Conservation (phyloP, 345 rosid species). For the Gynandropsis gynandra region DNA sequence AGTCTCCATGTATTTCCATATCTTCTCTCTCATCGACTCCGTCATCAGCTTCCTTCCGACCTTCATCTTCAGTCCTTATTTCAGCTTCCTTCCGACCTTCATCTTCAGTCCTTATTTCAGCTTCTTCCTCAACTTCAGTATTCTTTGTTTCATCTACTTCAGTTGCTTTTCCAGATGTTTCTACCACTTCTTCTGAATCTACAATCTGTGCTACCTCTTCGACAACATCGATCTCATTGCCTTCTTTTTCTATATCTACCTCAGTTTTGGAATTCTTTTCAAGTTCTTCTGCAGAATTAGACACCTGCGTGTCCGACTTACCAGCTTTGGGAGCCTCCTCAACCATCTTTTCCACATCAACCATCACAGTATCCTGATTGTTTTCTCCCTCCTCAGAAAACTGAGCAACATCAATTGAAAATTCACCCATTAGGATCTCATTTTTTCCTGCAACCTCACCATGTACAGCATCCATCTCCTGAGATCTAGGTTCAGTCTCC, state of each 20-base stretch:
- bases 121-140: slow-evolving; percentile 21
- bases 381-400: background rate
- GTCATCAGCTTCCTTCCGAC: slow-evolving; percentile 23
- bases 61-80: slow-evolving; percentile 18
- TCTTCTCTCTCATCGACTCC: slow-evolving; percentile 26
- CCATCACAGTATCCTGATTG: slow-evolving; percentile 9
- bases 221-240: slow-evolving; percentile 14
- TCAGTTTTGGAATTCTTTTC: slow-evolving; percentile 1
- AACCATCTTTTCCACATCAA: slow-evolving; percentile 21
- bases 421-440: slow-evolving; percentile 14
- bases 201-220: slow-evolving; percentile 13
- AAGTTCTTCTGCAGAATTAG: slow-evolving; percentile 22
- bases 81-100: slow-evolving; percentile 25
- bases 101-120: slow-evolving; percentile 22
- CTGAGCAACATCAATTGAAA: slow-evolving; percentile 7
- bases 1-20: slow-evolving; percentile 24
- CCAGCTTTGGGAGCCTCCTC: slow-evolving; percentile 17
- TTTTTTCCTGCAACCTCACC: slow-evolving; percentile 1
- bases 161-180: slow-evolving; percentile 17
- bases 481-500: too few species aligned
- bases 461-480: too few species aligned
- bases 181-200: slow-evolving; percentile 18
- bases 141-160: slow-evolving; percentile 11
- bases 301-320: slow-evolving; percentile 16
- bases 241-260: slow-evolving; percentile 22